A percentile compares a stretch with the other conserved stretches of the same genome.
phyloP scores from a whole-genome alignment of 2,329 filamentous ascomycete species.

The Curvularia sp. region DNA sequence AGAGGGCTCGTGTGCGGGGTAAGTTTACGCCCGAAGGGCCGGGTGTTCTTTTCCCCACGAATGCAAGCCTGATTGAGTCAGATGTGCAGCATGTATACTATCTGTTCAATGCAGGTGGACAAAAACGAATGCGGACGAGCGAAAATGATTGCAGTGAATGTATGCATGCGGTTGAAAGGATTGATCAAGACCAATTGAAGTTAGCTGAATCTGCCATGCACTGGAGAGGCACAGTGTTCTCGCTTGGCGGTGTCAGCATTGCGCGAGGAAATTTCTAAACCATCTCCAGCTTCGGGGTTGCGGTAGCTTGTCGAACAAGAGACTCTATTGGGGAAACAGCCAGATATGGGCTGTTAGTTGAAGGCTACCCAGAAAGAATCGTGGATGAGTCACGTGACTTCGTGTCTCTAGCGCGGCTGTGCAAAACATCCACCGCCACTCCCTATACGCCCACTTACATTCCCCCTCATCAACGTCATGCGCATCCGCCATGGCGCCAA shows the following conservation, averaged over 20 bases:
- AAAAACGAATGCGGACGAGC: no score
- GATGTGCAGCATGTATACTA: neutral
- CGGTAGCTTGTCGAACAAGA: neutral
- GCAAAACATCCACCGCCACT: slow-evolving; percentile 12
- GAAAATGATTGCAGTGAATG: no score
- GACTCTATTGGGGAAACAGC: neutral
- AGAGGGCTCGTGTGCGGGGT: neutral
- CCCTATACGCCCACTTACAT: slow-evolving; percentile 4
- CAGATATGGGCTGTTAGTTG: neutral
- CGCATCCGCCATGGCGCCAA: slow-evolving; percentile 33
- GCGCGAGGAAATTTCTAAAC: neutral
- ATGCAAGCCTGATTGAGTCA: neutral
- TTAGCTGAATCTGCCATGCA: neutral
- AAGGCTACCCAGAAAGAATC: neutral
- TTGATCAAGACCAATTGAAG: neutral
- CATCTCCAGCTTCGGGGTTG: neutral
- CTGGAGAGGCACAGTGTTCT: neutral
- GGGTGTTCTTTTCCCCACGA: slow-evolving; percentile 13
- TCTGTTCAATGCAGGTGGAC: neutral
- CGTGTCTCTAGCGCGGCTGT: slow-evolving; percentile 18
- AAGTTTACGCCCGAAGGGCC: neutral
- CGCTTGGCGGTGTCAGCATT: neutral
- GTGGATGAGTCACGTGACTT: slow-evolving; percentile 8
- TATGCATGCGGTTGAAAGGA: neutral
- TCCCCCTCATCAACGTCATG: slow-evolving; percentile 15